These are phyloP conservation scores for Gregarina niphandrodes DNA, from an alignment of 169 alveolate species.

Conservation along the genomic window DNA sequence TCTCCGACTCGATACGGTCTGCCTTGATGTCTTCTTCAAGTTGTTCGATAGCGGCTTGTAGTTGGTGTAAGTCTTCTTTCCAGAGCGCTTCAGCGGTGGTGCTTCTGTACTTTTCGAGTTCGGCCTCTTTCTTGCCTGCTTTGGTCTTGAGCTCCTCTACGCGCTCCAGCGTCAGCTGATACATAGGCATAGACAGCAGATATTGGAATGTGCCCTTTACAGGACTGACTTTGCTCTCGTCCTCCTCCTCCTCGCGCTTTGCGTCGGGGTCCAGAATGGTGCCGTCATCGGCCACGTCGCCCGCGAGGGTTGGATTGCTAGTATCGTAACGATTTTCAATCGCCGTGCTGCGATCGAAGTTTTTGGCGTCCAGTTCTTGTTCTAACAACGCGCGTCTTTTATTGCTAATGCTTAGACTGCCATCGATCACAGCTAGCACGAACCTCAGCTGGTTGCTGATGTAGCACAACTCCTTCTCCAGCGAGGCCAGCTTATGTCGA, in stretches of 20 bases:
- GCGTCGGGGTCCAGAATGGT: neutral
- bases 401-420: constrained; percentile 46
- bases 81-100: constrained; percentile 17
- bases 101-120: constrained; percentile 8
- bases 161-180: constrained; percentile 71
- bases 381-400: constrained; percentile 35
- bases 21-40: too few relatives aligned
- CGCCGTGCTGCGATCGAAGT: constrained; percentile 11
- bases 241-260: neutral
- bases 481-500: constrained; percentile 40
- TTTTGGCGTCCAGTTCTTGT: constrained; percentile 27
- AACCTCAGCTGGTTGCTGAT: constrained; percentile 59
- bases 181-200: constrained; percentile 72
- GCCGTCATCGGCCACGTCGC: constrained; percentile 4
- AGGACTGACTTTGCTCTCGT: neutral
- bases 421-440: constrained; percentile 52
- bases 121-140: constrained; percentile 13
- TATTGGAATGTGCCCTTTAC: constrained; percentile 62
- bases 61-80: constrained; percentile 17
- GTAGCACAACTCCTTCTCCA: constrained; percentile 44
- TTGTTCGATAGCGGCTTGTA: constrained; percentile 10
- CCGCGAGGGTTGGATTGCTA: constrained; percentile 10
- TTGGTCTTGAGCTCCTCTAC: constrained; percentile 18
- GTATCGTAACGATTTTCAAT: too few relatives aligned
- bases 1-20: too few relatives aligned